Conservation (phyloP, 768 basidiomycete species). For the Tricholoma hemisulphureum region DNA sequence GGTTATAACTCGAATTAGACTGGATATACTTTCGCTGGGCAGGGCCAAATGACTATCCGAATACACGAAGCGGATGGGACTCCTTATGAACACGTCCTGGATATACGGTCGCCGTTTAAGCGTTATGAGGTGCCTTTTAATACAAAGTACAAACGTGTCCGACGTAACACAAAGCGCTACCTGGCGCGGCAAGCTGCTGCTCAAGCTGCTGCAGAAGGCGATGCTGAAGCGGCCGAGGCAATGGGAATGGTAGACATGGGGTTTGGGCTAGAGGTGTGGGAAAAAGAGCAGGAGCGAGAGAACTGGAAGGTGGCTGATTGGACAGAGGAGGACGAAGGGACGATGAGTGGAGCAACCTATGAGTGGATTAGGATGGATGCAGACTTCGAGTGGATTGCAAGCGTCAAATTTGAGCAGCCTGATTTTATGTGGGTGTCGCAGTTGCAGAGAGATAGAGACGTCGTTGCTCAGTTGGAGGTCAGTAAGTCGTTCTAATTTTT, state of each 20-base stretch:
- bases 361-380: conserved; percentile 99
- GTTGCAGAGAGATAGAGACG: conserved; percentile 91
- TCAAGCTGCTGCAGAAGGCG: conserved; percentile 89
- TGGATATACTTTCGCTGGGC: conserved; percentile 2
- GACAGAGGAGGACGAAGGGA: conserved; percentile 93
- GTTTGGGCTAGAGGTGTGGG: conserved; percentile 93
- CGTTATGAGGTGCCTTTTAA: conserved; percentile 99
- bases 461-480: conserved; percentile 96
- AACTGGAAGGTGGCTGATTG: conserved; percentile 98
- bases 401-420: conserved; percentile 88
- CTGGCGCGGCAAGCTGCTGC: conserved; percentile 90
- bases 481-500: conserved; percentile 22
- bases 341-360: conserved; percentile 94
- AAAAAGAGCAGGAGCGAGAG: conserved; percentile 88
- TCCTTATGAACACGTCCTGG: conserved; percentile 96
- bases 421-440: conserved; percentile 99
- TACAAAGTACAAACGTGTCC: conserved; percentile 96
- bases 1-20: not conserved
- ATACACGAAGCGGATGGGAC: conserved; percentile 99
- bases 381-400: conserved; percentile 98
- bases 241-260: conserved; percentile 94
- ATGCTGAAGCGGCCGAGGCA: conserved; percentile 87
- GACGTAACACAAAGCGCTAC: conserved; percentile 94
- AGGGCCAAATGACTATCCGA: conserved; percentile 98
- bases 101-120: conserved; percentile 83